Evolutionary conservation across 805 yeast species (phyloP).

Genomic region (Brettanomyces naardenensis): DNA sequence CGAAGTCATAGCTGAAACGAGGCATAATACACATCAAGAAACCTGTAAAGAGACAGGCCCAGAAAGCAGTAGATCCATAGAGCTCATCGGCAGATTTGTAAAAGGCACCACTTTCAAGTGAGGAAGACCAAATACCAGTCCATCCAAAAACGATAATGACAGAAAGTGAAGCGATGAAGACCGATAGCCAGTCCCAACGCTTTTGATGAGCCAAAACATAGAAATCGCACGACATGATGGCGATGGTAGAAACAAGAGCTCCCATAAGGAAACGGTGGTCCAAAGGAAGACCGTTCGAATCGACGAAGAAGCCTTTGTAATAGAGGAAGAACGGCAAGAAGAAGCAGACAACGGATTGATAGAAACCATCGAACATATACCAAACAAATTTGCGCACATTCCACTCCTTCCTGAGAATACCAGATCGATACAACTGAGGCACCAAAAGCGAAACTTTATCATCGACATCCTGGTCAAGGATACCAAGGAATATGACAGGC

Average conservation of each 20-base stretch:
- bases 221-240: slow-evolving; percentile 59
- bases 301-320: slow-evolving; percentile 33
- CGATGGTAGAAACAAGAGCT: slow-evolving; percentile 54
- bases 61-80: slow-evolving; percentile 52
- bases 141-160: slow-evolving; percentile 57
- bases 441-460: slow-evolving; percentile 61
- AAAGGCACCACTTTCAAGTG: slow-evolving; percentile 44
- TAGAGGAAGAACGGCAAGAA: slow-evolving; percentile 63
- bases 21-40: slow-evolving; percentile 57
- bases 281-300: slow-evolving; percentile 37
- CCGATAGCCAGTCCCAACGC: slow-evolving; percentile 77
- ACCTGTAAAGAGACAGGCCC: slow-evolving; percentile 68
- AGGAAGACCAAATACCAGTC: slow-evolving; percentile 75
- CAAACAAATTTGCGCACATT: slow-evolving; percentile 56
- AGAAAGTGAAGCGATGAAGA: slow-evolving; percentile 48
- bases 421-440: slow-evolving; percentile 68
- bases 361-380: slow-evolving; percentile 72
- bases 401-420: slow-evolving; percentile 70
- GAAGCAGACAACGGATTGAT: slow-evolving; percentile 65
- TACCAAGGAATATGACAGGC: slow-evolving; percentile 71
- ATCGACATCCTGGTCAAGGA: slow-evolving; percentile 74
- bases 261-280: slow-evolving; percentile 76
- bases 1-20: slow-evolving; percentile 52
- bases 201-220: slow-evolving; percentile 61
- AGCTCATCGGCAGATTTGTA: slow-evolving; percentile 59